These are phyloP conservation scores for Physcomitrellopsis africana DNA, from an alignment of 225 moss, liverwort and hornwort species.

Conservation along the genomic window DNA sequence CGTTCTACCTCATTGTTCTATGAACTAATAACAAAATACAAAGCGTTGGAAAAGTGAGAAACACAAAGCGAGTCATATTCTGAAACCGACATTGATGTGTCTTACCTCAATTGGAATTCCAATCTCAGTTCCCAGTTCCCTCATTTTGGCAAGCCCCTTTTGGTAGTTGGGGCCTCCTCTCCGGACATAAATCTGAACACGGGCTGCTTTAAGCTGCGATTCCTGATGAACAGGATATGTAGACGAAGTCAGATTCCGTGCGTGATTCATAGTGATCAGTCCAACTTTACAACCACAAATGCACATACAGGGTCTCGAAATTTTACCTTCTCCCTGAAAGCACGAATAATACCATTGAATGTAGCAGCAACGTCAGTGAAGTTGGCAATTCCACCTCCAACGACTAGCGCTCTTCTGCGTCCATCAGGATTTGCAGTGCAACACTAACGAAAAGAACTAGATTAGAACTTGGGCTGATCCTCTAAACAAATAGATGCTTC, in stretches of 20 bases:
- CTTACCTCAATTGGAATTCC: constrained; percentile 81
- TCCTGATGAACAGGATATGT: constrained; percentile 51
- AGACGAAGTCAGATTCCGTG: no score
- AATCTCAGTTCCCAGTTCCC: constrained; percentile 77
- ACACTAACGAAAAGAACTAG: constrained; percentile 49
- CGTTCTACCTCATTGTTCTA: no score
- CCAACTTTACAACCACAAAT: no score
- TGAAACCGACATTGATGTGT: neutral
- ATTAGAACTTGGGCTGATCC: no score
- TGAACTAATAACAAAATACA: no score
- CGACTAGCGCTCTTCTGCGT: constrained; percentile 75
- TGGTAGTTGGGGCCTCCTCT: constrained; percentile 97
- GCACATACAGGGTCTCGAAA: no score
- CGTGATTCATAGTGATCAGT: no score
- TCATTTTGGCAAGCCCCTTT: constrained; percentile 90
- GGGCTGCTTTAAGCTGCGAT: constrained; percentile 87
- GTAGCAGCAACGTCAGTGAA: constrained; percentile 98
- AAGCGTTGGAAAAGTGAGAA: neutral
- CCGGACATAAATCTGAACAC: constrained; percentile 88
- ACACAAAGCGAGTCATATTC: neutral
- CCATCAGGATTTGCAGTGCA: constrained; percentile 95
- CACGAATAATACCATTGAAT: constrained; percentile 91
- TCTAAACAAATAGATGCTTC: no score
- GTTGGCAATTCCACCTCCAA: constrained; percentile 97
- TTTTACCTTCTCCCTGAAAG: constrained; percentile 88